Base-by-base conservation (phyloP, 2,329 filamentous ascomycete genomes). In the Pestalotiopsis fici region DNA sequence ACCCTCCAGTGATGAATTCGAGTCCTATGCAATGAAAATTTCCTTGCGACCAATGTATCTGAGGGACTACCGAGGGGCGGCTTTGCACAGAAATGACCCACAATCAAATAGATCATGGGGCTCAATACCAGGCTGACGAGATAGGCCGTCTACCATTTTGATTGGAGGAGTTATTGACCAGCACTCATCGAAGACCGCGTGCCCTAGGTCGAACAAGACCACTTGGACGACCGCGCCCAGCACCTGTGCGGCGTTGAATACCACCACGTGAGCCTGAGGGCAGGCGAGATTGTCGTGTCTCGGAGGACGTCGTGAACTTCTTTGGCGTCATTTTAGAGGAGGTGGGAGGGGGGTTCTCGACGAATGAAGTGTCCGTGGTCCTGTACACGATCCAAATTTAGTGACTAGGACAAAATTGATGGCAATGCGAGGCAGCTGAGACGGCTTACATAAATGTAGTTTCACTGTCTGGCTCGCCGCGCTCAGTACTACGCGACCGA, bases 321-420 rank as follows among this genome's bases (percentile, higher is more conserved):
- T 78, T 86, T 7, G 82, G 78, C 4, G 81, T 81, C 28, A 85
- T 77, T 72, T 83, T 88, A 27, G 84, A 83, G 4, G 85, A 84
- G 15, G 86, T 81, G 2, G 86, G 80, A 7, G 94, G 95, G 73
- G 94, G 95, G 74, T 97, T 93, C 39, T 97, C 94, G 66, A 97
- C 89, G 75, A 97, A 98, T 1, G 93, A 93, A 5, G 92, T 97
- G 76, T 97, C 94, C 12, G 93, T 97, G 27, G 95, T 97, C 86
- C 93, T 95, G 72, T 4, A 66, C 28, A 15, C 25, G 43, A 43
- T 18, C 4, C 27, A 12, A 23, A 31, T 2, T 59, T 25, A 65
- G 64, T 25, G n/a, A 12, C 50, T 23, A 64, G 6, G 13, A 37
- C 21, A 64, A 15, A 55, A 27, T 15, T 21, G 13, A 4, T 31